Evolutionary conservation across 331 rosid species (phyloP).

Genomic region (Rosa hybrid): DNA sequence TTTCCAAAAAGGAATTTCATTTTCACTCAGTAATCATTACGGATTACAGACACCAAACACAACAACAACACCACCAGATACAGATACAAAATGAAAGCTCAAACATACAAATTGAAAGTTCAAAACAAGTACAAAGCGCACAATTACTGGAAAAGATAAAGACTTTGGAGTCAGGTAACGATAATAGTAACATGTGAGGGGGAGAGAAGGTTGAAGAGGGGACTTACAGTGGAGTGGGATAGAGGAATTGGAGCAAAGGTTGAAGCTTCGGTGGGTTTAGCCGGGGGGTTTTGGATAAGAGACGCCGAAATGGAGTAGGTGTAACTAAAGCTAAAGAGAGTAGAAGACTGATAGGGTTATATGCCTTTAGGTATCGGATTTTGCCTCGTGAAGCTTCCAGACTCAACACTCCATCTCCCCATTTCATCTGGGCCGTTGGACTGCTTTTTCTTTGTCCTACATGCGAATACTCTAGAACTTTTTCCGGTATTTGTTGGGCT

Average conservation of each 20-base stretch:
- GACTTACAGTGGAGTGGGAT: constrained; percentile 14
- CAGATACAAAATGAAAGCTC: too few relatives aligned
- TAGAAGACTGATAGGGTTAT: neutral
- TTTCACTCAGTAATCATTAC: neutral
- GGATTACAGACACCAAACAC: too few relatives aligned
- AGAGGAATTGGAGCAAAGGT: constrained; percentile 16
- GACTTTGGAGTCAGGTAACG: neutral
- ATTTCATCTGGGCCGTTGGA: constrained; percentile 52
- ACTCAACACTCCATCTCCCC: neutral
- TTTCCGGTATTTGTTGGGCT: too few relatives aligned
- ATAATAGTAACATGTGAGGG: too few relatives aligned
- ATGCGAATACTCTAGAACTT: constrained; percentile 56
- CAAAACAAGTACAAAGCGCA: too few relatives aligned
- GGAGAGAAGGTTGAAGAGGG: neutral
- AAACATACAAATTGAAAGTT: neutral
- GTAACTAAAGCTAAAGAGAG: too few relatives aligned
- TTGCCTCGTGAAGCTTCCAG: constrained; percentile 55
- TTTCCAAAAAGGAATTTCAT: too few relatives aligned
- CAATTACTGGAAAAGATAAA: too few relatives aligned
- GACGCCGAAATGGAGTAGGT: neutral
- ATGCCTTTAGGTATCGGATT: neutral
- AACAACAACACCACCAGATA: too few relatives aligned
- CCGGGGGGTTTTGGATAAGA: constrained; percentile 45
- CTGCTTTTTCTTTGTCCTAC: constrained; percentile 24
- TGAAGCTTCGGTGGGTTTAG: constrained; percentile 1